Conservation (phyloP, 306 rosid species). For the Gynostemma pentaphyllum region DNA sequence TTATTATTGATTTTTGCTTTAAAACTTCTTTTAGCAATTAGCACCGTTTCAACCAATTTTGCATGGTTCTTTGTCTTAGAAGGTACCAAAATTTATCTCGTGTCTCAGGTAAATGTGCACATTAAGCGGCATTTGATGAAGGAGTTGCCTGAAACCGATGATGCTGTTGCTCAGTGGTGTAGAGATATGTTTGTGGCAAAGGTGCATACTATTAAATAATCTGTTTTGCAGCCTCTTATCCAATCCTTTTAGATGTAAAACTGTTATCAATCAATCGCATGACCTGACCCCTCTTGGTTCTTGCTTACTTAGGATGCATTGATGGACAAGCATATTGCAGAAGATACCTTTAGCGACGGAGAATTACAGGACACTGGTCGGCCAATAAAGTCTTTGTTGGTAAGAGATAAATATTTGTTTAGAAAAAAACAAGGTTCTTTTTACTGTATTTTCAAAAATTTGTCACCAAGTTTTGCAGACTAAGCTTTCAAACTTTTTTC, state of each 20-base stretch:
- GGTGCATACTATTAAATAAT: conserved; percentile 21
- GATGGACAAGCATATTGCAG: conserved; percentile 63
- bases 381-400: conserved; percentile 77
- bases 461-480: too few relatives aligned
- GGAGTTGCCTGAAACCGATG: conserved; percentile 80
- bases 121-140: conserved; percentile 79
- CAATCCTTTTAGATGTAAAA: background rate
- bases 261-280: background rate
- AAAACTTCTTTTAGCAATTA: background rate
- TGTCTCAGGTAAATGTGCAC: conserved; percentile 73
- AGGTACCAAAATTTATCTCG: background rate
- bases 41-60: background rate
- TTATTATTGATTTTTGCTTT: too few relatives aligned
- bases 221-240: background rate
- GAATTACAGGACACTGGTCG: conserved; percentile 47
- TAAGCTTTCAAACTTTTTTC: too few relatives aligned
- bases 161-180: conserved; percentile 92
- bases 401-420: conserved; percentile 26
- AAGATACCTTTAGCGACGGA: conserved; percentile 57
- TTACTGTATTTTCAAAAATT: too few relatives aligned
- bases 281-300: background rate
- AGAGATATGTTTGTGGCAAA: conserved; percentile 72
- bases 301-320: conserved; percentile 54
- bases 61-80: background rate
- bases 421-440: background rate